These are phyloP conservation scores for Coemansia sp. DNA, from an alignment of 192 early-diverging fungal genomes.

Conservation along the genomic window DNA sequence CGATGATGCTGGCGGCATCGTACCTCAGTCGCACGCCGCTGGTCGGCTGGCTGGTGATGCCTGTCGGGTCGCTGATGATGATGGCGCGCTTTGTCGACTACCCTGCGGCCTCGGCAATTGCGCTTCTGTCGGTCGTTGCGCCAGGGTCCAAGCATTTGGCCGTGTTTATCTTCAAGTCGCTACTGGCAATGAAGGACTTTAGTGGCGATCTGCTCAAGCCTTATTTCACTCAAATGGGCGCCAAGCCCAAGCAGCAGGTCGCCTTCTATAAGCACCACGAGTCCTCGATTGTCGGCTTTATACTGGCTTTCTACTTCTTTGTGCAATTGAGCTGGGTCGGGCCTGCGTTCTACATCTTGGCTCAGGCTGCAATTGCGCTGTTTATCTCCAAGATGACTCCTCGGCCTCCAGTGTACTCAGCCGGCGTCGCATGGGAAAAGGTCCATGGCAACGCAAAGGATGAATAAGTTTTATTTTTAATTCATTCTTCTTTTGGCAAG, in stretches of 20 bases:
- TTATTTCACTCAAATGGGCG: constrained; percentile 43
- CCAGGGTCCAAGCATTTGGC: constrained; percentile 30
- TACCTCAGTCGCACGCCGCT: constrained; percentile 26
- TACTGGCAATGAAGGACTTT: constrained; percentile 48
- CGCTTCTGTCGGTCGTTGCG: constrained; percentile 19
- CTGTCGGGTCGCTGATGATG: constrained; percentile 32
- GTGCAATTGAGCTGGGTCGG: constrained; percentile 52
- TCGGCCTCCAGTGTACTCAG: constrained; percentile 33
- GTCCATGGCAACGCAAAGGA: constrained; percentile 4
- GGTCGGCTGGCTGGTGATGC: constrained; percentile 47
- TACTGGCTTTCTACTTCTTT: constrained; percentile 46
- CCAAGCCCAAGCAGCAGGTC: constrained; percentile 44
- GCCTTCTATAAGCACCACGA: constrained; percentile 39
- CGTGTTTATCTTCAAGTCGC: constrained; percentile 48
- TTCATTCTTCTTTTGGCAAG: not conserved
- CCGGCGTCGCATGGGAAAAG: constrained; percentile 28
- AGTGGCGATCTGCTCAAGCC: constrained; percentile 46
- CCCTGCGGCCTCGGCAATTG: constrained; percentile 28
- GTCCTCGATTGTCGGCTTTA: constrained; percentile 42
- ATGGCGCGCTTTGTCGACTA: constrained; percentile 50
- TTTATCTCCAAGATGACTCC: constrained; percentile 32
- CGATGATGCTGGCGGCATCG: constrained; percentile 39
- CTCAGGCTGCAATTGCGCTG: constrained; percentile 46
- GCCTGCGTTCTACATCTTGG: constrained; percentile 45
- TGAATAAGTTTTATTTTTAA: not conserved